These are phyloP conservation scores for Sicyos edulis DNA, from an alignment of 306 rosid genomes.

Conservation along the genomic window DNA sequence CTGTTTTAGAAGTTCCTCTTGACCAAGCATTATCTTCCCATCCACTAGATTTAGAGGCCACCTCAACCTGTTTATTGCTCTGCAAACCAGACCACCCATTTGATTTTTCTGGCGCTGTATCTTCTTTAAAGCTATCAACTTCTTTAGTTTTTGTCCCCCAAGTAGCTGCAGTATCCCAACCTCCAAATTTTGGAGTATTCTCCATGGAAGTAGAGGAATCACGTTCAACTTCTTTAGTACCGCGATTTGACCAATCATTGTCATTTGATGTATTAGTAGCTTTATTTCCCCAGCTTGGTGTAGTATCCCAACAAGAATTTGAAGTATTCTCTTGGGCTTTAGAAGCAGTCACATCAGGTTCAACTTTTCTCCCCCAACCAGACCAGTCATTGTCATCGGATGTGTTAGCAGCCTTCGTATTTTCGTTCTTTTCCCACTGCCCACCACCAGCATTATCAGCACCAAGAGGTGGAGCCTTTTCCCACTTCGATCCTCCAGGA, in stretches of 20 bases:
- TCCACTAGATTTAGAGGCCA: conserved; percentile 2
- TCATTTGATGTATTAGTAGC: conserved; percentile 6
- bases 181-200: conserved; percentile 1
- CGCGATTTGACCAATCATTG: conserved; percentile 1
- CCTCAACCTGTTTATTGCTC: neutral
- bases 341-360: neutral
- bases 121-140: conserved; percentile 8
- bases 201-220: conserved; percentile 13
- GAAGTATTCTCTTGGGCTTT: conserved; percentile 21
- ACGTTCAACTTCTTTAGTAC: conserved; percentile 7
- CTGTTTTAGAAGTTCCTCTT: neutral
- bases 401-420: conserved; percentile 17
- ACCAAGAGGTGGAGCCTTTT: conserved; percentile 24
- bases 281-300: conserved; percentile 21
- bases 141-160: conserved; percentile 15
- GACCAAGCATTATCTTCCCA: conserved; percentile 20
- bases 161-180: conserved; percentile 10
- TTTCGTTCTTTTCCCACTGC: conserved; percentile 19
- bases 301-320: conserved; percentile 16
- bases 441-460: conserved; percentile 13
- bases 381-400: conserved; percentile 21
- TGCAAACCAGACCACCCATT: conserved; percentile 4
- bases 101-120: neutral
- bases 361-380: conserved; percentile 23
- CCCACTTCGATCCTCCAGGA: conserved; percentile 33